Base-by-base conservation (phyloP, 768 basidiomycete species). In the Suillus plorans region DNA sequence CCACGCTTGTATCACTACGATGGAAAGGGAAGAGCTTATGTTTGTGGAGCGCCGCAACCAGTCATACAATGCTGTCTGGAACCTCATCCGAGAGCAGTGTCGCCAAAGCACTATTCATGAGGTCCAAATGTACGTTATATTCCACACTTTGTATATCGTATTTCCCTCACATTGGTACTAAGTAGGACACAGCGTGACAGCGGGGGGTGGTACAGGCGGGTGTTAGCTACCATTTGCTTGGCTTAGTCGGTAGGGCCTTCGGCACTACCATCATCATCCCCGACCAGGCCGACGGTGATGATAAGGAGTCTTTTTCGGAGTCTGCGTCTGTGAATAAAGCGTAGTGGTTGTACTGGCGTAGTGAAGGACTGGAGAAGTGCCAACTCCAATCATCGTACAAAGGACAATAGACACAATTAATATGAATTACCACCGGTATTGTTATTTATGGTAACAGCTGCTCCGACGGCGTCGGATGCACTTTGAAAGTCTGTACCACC, bases 21-120 rank as follows among this genome's bases (percentile, higher is more conserved):
- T 8, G 4, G 8, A 4, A 34, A 34, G 1, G 34, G 8, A 5
- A 4, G 8, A 8, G 8, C 7, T 8, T 34, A 28, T 28, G 25
- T 8, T 4, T 8, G 8, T 34, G 34, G 34, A 34, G 4, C 34
- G 34, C 28, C 28, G 50, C 50, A 5, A 9, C 8, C 20, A 69
- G 41, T 75, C 77, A 4, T 74, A 71, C 60, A 42, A 66, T 20
- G 45, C 60, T 53, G 69, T 74, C 44, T 70, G 61, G 34, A 63
- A 66, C 9, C 50, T 52, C 8, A 52, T 52, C 16, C n/a, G n/a
- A n/a, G 2, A 9, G 16, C 50, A 52, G 28, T 52, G 50, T 16
- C 7, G 50, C 14, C 49, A 3, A 28, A 13, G 5, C 12, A 49
- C 47, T 13, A 49, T 14, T 25, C 2, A 20, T 28, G 25, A 2